Evolutionary conservation across 169 alveolate genomes (phyloP), one percentile per base, ranked within the genome.

Genomic region (Eimeria maxima): DNA sequence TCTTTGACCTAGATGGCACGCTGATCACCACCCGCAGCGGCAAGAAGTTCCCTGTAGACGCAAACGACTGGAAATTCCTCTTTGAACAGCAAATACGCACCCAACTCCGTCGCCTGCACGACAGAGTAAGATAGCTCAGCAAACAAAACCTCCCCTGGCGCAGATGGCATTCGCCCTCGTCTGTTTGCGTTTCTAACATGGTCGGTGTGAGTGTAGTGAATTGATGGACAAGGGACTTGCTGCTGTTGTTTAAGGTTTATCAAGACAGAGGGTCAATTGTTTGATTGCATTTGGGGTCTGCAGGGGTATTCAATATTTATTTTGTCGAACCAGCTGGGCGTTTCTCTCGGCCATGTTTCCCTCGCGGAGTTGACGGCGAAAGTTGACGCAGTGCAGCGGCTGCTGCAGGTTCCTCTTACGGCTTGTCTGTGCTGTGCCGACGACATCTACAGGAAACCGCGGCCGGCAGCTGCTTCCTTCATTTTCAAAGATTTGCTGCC

Each of bases 1-100:
- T 90, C 57, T 95, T 95, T 38, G 97, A 95, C n/a, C 55, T 95
- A 38, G 97, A 95, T 33, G 97, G 97, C 50, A 95, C 97, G 42
- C 73, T 95, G 47, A 95, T 95, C 22, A 65, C 94, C n/a, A 95
- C 97, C n/a, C 88, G 94, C 20, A 95, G 97, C 67, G 95, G 95
- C 67, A 95, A 95, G 55, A 84, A 67, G 84, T 89, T 95, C 29
- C 97, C 97, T 3, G 65, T 42, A 18, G 50, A 55, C 81, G n/a
- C 73, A 13, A 13, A 50, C 22, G 97, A 95, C 93, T 95, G 97
- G 97, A 76, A 55, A 50, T 88, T 87, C 11, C 96, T 74, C 24
- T 71, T 42, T 50, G 67, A n/a, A n/a, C 53, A 22, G 6, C 81
- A 65, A 4, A 18, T 87, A 10, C 81, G 44, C 44, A 47, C 81